phyloP scores from a whole-genome alignment of 2,329 filamentous ascomycete genomes.

The Cladosporium sp. region DNA sequence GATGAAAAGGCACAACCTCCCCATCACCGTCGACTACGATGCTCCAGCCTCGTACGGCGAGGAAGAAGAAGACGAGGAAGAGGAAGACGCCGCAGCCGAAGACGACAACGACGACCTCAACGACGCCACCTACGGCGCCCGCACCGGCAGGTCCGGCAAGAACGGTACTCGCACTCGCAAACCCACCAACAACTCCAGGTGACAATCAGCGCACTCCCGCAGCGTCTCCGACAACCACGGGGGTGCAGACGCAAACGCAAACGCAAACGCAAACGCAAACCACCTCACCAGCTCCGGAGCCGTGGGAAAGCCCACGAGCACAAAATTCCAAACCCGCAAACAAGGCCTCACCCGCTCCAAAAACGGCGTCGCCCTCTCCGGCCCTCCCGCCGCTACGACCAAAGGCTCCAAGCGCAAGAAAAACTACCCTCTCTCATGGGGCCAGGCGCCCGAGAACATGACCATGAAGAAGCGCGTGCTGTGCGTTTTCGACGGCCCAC shows the following conservation, averaged over 20 bases:
- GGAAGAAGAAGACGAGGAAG: conserved; percentile 54
- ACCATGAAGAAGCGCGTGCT: conserved; percentile 97
- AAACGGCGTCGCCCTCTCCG: conserved; percentile 58
- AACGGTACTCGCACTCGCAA: conserved; percentile 46
- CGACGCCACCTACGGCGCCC: conserved; percentile 50
- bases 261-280: conserved; percentile 35
- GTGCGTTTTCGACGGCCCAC: conserved; percentile 82
- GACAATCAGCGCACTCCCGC: conserved; percentile 48
- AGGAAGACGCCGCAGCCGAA: conserved; percentile 36
- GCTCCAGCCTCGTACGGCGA: conserved; percentile 45
- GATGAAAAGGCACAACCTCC: conserved; percentile 54
- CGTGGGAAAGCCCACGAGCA: conserved; percentile 40
- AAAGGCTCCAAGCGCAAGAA: conserved; percentile 74
- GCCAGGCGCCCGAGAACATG: conserved; percentile 87
- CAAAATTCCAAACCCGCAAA: conserved; percentile 31
- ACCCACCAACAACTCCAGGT: conserved; percentile 42
- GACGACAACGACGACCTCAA: conserved; percentile 24
- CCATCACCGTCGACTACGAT: conserved; percentile 42
- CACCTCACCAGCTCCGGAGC: conserved; percentile 34
- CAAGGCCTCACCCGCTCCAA: conserved; percentile 70
- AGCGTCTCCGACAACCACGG: conserved; percentile 31
- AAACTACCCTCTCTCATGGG: conserved; percentile 92
- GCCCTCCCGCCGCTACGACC: conserved; percentile 34
- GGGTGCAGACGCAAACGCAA: conserved; percentile 28
- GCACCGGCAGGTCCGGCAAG: conserved; percentile 43